Percentiles rank a stretch among this genome's conserved stretches.
Conservation (phyloP, 75 land plant genomes). For the Isoetes taiwanensis region DNA sequence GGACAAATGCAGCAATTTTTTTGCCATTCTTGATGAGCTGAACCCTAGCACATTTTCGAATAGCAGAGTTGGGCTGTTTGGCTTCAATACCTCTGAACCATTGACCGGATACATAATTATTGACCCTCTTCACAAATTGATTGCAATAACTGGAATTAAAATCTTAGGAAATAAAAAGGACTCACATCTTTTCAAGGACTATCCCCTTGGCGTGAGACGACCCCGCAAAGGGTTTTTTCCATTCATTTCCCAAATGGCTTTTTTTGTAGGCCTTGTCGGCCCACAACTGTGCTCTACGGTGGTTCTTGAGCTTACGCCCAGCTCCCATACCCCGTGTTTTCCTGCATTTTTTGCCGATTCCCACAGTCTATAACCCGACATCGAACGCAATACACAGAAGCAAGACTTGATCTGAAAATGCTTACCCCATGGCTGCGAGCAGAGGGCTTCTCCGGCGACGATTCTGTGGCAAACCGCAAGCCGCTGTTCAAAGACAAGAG, state of each 20-base stretch:
- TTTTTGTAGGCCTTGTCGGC: slow-evolving; percentile 63
- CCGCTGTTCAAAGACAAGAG: no score
- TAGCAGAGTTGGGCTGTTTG: slow-evolving; percentile 53
- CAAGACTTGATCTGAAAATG: no score
- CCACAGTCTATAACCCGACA: no score
- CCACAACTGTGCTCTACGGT: slow-evolving; percentile 48
- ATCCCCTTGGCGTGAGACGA: slow-evolving; percentile 72
- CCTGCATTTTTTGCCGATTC: no score
- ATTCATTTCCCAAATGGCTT: slow-evolving; percentile 51
- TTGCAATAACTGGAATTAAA: no score
- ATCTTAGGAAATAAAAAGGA: background rate
- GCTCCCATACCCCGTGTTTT: slow-evolving; percentile 78
- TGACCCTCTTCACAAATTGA: no score
- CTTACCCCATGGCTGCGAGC: no score
- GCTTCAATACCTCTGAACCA: slow-evolving; percentile 64
- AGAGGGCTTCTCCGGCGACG: no score
- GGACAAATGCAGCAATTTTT: slow-evolving; percentile 63
- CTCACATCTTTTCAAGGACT: slow-evolving; percentile 57
- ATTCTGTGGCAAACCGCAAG: no score
- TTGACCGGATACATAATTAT: no score
- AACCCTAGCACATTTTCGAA: slow-evolving; percentile 62
- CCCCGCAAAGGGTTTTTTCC: slow-evolving; percentile 77
- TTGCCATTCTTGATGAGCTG: slow-evolving; percentile 71
- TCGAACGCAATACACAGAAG: no score
- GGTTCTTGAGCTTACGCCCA: slow-evolving; percentile 61